Evolutionary conservation across 306 rosid species (phyloP).

Genomic region (Benincasa hispida): DNA sequence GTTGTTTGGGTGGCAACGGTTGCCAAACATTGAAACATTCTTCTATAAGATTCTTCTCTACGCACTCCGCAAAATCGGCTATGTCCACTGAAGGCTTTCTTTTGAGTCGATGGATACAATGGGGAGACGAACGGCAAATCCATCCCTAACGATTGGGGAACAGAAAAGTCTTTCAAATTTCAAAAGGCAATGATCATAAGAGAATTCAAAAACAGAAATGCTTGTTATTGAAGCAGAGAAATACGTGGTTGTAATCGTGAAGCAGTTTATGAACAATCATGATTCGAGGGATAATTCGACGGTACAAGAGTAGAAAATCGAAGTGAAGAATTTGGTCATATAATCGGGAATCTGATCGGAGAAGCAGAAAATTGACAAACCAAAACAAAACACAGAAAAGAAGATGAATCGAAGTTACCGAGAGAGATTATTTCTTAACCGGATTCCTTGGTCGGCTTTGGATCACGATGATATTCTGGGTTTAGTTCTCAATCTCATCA

Average conservation of each 20-base stretch:
- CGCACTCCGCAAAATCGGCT: neutral
- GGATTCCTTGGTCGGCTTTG: neutral
- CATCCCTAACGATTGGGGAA: conserved; percentile 4
- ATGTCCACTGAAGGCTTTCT: neutral
- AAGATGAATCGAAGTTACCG: neutral
- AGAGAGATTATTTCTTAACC: neutral
- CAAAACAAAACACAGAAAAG: neutral
- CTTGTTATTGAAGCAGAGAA: neutral
- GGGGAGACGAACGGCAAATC: conserved; percentile 19
- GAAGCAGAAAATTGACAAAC: neutral
- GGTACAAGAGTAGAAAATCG: neutral
- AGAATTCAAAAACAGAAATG: neutral
- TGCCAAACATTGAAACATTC: neutral
- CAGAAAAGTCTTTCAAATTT: neutral
- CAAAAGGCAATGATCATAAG: neutral
- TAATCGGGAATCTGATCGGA: neutral
- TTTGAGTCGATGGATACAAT: neutral
- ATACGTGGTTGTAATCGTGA: neutral
- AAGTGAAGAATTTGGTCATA: neutral
- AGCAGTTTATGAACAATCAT: neutral
- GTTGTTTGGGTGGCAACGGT: neutral
- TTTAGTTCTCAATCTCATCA: neutral
- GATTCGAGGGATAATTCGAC: neutral
- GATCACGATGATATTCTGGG: neutral
- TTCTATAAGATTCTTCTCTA: neutral